Evolutionary conservation across 495 filamentous ascomycete species (phyloP).

Genomic region (Emericellopsis terricola): DNA sequence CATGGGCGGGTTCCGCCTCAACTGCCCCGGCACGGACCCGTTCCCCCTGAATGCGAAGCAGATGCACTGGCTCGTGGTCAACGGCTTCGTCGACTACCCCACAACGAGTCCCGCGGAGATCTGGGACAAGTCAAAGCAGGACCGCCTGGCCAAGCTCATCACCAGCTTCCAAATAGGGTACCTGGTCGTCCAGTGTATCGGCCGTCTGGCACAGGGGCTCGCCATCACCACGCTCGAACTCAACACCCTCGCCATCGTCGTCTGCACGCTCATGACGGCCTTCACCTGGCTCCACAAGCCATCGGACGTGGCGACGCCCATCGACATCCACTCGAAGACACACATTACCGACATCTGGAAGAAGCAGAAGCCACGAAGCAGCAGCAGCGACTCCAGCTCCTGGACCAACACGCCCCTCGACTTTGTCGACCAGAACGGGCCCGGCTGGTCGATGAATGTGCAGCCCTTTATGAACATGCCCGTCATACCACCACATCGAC

Average conservation of each 20-base stretch:
- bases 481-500: constrained; percentile 3
- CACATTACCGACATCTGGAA: too few relatives aligned
- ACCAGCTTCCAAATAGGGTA: constrained; percentile 5
- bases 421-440: constrained; percentile 7
- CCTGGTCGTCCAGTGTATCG: constrained; percentile 2
- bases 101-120: constrained; percentile 7
- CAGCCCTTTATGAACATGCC: constrained; percentile 5
- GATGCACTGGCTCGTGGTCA: constrained; percentile 13
- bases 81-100: constrained; percentile 4
- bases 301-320: constrained; percentile 1
- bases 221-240: background rate
- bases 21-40: constrained; percentile 6
- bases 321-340: background rate
- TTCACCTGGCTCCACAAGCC: background rate
- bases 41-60: constrained; percentile 18
- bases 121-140: constrained; percentile 16
- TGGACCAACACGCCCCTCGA: too few relatives aligned
- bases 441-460: constrained; percentile 4
- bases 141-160: constrained; percentile 6
- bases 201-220: constrained; percentile 2
- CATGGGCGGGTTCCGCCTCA: constrained; percentile 17
- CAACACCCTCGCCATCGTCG: background rate
- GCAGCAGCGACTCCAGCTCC: constrained; percentile 3
- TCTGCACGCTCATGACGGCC: background rate
- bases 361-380: too few relatives aligned